Evolutionary conservation across 1,139 yeast species (phyloP).

Genomic region (Blastobotrys aristatus): DNA sequence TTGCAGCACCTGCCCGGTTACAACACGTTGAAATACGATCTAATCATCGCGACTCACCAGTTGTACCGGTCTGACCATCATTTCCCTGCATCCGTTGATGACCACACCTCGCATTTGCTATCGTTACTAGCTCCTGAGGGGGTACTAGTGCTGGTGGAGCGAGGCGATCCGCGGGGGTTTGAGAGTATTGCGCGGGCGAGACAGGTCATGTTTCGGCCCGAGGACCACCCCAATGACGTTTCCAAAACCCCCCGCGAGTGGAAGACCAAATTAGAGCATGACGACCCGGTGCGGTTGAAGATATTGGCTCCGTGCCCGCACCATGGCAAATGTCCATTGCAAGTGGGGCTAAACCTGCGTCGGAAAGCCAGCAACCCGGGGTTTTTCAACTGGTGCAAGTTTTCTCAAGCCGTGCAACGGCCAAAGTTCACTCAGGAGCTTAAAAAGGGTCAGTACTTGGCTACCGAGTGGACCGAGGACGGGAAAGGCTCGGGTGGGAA

Average conservation of each 20-base stretch:
- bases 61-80: slow-evolving; percentile 49
- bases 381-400: slow-evolving; percentile 58
- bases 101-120: slow-evolving; percentile 56
- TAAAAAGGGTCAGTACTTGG: slow-evolving; percentile 71
- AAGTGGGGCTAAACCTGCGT: slow-evolving; percentile 65
- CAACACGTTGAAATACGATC: slow-evolving; percentile 48
- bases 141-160: slow-evolving; percentile 67
- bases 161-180: slow-evolving; percentile 88
- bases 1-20: slow-evolving; percentile 21
- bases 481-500: slow-evolving; percentile 39
- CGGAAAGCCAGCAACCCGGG: slow-evolving; percentile 53
- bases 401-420: slow-evolving; percentile 64
- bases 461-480: slow-evolving; percentile 65
- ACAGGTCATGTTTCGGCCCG: slow-evolving; percentile 83
- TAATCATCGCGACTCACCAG: slow-evolving; percentile 83
- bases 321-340: slow-evolving; percentile 83
- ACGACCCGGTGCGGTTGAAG: slow-evolving; percentile 17
- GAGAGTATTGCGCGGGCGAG: slow-evolving; percentile 88
- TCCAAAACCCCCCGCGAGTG: slow-evolving; percentile 74
- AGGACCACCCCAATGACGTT: slow-evolving; percentile 48
- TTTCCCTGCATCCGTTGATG: slow-evolving; percentile 72
- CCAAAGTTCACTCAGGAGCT: slow-evolving; percentile 76
- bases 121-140: slow-evolving; percentile 70
- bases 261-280: slow-evolving; percentile 41
- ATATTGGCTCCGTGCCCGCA: slow-evolving; percentile 90